Conservation (phyloP, 2,329 filamentous ascomycete species). For the Fusarium ambrosium region DNA sequence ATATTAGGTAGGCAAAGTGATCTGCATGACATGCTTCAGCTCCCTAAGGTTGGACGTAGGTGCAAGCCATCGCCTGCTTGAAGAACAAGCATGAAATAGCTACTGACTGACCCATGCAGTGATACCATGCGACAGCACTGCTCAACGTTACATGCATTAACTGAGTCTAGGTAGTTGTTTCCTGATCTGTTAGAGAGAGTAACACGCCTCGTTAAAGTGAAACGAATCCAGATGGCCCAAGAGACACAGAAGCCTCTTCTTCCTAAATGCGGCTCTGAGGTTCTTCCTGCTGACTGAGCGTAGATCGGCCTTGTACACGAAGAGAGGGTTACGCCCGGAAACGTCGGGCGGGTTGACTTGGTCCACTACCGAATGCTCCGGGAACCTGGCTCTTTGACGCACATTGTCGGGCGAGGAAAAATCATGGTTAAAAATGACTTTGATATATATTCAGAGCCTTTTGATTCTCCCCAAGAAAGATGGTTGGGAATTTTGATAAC, state of each 20-base stretch:
- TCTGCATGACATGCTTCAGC: background rate
- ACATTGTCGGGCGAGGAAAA: background rate
- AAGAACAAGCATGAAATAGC: background rate
- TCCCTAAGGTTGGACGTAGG: background rate
- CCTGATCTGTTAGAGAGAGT: slow-evolving; percentile 23
- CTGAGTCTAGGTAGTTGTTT: background rate
- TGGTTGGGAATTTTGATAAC: background rate
- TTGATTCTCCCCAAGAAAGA: background rate
- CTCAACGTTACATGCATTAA: slow-evolving; percentile 33
- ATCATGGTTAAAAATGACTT: background rate
- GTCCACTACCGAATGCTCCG: slow-evolving; percentile 23
- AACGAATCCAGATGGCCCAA: slow-evolving; percentile 27
- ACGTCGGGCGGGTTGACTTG: slow-evolving; percentile 41
- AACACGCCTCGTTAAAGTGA: slow-evolving; percentile 31
- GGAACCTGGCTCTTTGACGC: slow-evolving; percentile 20
- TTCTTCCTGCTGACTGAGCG: slow-evolving; percentile 19
- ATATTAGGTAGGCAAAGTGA: background rate
- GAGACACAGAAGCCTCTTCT: slow-evolving; percentile 13
- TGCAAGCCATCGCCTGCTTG: background rate
- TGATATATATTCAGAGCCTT: background rate
- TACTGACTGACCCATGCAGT: background rate
- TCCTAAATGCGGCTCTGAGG: slow-evolving; percentile 3
- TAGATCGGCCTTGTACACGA: slow-evolving; percentile 29
- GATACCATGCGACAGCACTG: slow-evolving; percentile 19
- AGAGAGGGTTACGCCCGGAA: slow-evolving; percentile 37